Base-by-base conservation (phyloP, 1,284 basidiomycete species). In the Agroathelia rolfsii region DNA sequence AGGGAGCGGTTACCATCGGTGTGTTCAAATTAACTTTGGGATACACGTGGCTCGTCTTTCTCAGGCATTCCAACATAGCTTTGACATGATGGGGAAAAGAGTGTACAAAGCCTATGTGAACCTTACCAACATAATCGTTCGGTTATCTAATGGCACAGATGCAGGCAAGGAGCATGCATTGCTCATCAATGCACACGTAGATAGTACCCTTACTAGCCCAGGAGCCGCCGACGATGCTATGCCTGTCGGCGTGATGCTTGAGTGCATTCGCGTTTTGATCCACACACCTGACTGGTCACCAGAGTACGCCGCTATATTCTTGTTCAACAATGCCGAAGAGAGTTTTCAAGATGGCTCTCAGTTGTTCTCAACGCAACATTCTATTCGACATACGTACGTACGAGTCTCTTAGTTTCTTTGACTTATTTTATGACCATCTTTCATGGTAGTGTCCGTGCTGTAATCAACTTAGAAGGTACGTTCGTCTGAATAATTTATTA, bases 291-390 rank as follows among this genome's bases (percentile, higher is more conserved):
- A 66, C 28, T 81, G 78, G 77, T 62, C 74, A 8, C 85, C 93
- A 0, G 72, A 72, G 34, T 76, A 92, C 51, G 71, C 88, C 4
- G 69, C 93, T 41, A 70, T 98, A 8, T 90, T 98, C 51, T 60
- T 97, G 40, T 97, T 95, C 65, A 97, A 97, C 50, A 77, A 95
- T 41, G 95, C 85, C 5, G 93, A 98, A 52, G 89, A 94, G 49
- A 84, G 80, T 0, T 57, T 94, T n/a, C 92, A 95, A 55, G 93
- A 96, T 49, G 93, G 86, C 0, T 93, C 89, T 0, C 93, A 98
- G 55, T 63, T 94, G 3, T 95, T 82, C 54, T 79, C 88, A 6
- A 94, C 87, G 0, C 85, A 92, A 48, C 87, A 93, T 49, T 72
- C 74, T 2, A 73, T 72, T 24, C 76, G 78, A 6, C 50, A 70